Evolutionary conservation across 768 basidiomycete genomes (phyloP), one percentile per base, ranked within the genome.

Genomic region (Amanita jacksonii): DNA sequence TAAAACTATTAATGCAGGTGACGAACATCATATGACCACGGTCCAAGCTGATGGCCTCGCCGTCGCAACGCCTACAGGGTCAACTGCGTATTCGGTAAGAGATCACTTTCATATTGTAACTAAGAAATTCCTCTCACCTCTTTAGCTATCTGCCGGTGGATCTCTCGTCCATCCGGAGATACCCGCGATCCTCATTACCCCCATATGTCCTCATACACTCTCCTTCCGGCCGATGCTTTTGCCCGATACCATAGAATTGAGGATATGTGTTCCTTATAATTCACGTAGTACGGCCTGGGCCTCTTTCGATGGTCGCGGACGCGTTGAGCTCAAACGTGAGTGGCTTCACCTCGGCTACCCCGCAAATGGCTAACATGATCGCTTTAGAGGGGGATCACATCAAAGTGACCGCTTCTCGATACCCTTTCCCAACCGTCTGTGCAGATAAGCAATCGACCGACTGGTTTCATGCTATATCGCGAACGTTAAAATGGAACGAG

Each of bases 401-500:
- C 68, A 98, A 94, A 66, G 83, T 99, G 46, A 92, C 87, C 1
- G 94, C 96, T 0, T 96, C 92, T 1, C 89, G 84, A 58, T 99
- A 89, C 61, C 96, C 96, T 4, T 98, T 98, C 73, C 96, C 96
- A 5, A 98, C 96, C 3, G 92, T 99, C 5, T 98, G 94, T 56
- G 91, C 90, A 5, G 89, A 96, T 59, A 96, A 93, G 50, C 93
- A 96, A 58, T 96, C 92, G 15, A 89, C 88, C 2, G 96, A 99
- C 57, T 99, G 96, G 96, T 98, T 99, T 79, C 81, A 90, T 49
- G 77, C 94, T 3, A 98, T 99, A 50, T 89, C 90, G 27, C 77
- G 96, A 18, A 99, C 94, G 7, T 70, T 99, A 38, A 94, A 97
- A 61, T 98, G 96, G 96, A 99, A 99, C 65, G 94, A 99, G 62